Evolutionary conservation across 2,329 filamentous ascomycete species (phyloP), one percentile per base, ranked within the genome.

Genomic region (Hymenoscyphus occultus): DNA sequence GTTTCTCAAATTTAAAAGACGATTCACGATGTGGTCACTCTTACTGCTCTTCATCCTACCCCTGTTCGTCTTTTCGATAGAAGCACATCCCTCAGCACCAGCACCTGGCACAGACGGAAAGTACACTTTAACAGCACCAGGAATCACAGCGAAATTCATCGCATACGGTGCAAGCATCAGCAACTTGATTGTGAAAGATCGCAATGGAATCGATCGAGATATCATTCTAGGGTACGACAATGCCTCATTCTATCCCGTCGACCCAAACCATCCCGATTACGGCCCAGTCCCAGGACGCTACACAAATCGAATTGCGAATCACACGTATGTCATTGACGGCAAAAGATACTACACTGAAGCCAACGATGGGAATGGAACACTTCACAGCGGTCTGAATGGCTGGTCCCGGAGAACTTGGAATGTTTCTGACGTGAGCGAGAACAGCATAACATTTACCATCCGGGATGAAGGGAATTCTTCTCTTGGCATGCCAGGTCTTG

Each of bases 221-320:
- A 80, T 93, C 62, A 86, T 93, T 1, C 83, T 85, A 60, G 90
- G 90, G 59, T 92, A 87, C 73, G 90, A 92, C 79, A 91, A 92
- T 74, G 89, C 90, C 59, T 85, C 80, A 61, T 86, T 89, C 77
- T 93, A 92, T 77, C 78, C 77, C 67, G 76, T 85, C 56, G 87
- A 91, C 76, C 78, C 78, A 67, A 79, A 82, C 66, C 86, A 92
- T 74, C 85, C 84, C 61, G 89, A 92, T 79, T 86, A 89, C 69
- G 90, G 89, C 66, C 80, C 86, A 71, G 86, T 93, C 0, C 89
- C 89, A 1, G 90, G 89, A 56, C 86, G 90, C 63, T 93, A 93
- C 74, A 89, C 89, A 66, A 93, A 93, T 76, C 88, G 90, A 71
- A 92, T 92, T 80, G 86, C 85, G 80, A 91, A 92, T 80, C 87